Base-by-base conservation (phyloP, 1,139 yeast genomes). In the Pichia sp. region DNA sequence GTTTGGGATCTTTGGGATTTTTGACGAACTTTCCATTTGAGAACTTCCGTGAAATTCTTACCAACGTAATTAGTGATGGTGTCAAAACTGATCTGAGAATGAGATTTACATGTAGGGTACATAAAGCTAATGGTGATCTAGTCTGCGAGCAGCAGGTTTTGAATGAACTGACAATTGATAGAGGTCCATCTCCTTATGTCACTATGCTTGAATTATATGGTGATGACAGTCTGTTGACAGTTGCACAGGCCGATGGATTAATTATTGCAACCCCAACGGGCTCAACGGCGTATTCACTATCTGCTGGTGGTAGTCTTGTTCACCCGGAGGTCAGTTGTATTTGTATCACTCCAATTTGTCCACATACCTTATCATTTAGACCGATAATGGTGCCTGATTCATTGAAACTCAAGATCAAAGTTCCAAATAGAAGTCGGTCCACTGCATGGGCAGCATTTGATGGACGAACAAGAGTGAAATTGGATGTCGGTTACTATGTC, bases 401-500 rank as follows among this genome's bases (percentile, higher is more conserved):
- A 7, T 85, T 86, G 88, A 72, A 75, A 36, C 66, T 87, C 49
- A 82, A 77, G 55, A 84, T 87, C 2, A 81, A 79, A 55, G 87
- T 85, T 1, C 94, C 95, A 0, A 56, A 64, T 38, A 66, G 76
- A 39, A 78, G 86, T 46, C 65, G 95, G 43, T 73, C 84, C 29
- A 81, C 92, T 0, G 95, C 95, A 0, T 86, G 95, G 95, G 90
- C 92, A 0, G 79, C 95, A 3, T 86, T 87, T 58, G 96, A 87
- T 61, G 96, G 96, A 6, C 78, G 88, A 50, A 78, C 77, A 16
- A 67, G 95, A 36, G 79, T 83, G 1, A 92, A 85, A 57, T 62
- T 86, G 42, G 61, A 66, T 34, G 78, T 77, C 48, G 95, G 95
- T 4, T 85, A 83, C 59, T 85, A 82, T 55, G 87, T 86, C 27